Base-by-base conservation (phyloP, 1,284 basidiomycete species). In the Exobasidium rhododendri region DNA sequence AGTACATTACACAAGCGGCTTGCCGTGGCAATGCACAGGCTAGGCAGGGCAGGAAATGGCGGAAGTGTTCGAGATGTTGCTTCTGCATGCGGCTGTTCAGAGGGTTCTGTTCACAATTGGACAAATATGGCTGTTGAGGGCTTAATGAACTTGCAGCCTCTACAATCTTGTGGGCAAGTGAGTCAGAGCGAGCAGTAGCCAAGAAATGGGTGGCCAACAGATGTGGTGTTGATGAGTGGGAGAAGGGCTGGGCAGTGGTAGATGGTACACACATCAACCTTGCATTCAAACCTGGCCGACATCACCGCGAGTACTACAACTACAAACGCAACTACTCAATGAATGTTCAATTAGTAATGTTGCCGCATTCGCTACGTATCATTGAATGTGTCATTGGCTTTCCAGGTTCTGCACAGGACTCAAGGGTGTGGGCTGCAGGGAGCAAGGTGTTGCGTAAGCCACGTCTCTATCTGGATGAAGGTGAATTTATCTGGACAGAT, bases 401-500 rank as follows among this genome's bases (percentile, higher is more conserved):
- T 40, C 35, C 35, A 10, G 35, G 35, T 10, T 40, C 35, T 40
- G 35, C 35, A 40, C 35, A 40, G 17, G 35, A 40, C 35, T 40
- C 35, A 40, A 7, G 35, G 17, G 35, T 17, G 7, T 40, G 35
- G 35, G 35, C 35, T 40, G 35, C 35, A 10, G 35, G 35, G 35
- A 40, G 35, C 35, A 40, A 40, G 35, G 35, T 40, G 10, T 17
- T 40, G 10, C 17, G 35, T 17, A 40, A 40, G 17, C 35, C 35
- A 40, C 35, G 35, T 17, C 17, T 40, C 10, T 40, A 40, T 17
- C 35, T 40, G 7, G 35, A 40, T 40, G 35, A 40, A 40, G 35
- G 35, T 40, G 35, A 40, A 40, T 40, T 40, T 40, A 40, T 40
- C 35, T 40, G 35, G 35, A 40, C 35, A 40, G 35, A 40, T 40